These are phyloP conservation scores for Didymella keratinophila DNA, from an alignment of 2,329 filamentous ascomycete species.

Conservation along the genomic window DNA sequence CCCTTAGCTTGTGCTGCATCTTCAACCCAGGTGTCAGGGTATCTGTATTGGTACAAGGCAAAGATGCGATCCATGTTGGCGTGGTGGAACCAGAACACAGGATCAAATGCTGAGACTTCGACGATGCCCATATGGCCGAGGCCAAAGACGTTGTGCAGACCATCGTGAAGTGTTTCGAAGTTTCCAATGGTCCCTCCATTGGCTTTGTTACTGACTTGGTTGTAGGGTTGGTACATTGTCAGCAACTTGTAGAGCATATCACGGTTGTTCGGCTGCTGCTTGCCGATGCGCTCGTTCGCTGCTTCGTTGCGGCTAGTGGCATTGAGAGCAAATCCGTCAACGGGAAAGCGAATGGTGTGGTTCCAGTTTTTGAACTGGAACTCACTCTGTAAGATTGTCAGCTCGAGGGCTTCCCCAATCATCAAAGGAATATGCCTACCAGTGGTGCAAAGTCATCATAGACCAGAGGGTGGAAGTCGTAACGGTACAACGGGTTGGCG, in stretches of 20 bases:
- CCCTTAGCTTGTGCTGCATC: slow-evolving; percentile 31
- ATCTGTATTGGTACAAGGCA: slow-evolving; percentile 30
- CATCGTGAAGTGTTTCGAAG: slow-evolving; percentile 44
- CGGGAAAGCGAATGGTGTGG: slow-evolving; percentile 40
- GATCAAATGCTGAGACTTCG: slow-evolving; percentile 44
- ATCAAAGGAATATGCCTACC: slow-evolving; percentile 23
- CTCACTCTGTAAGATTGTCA: slow-evolving; percentile 27
- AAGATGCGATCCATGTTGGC: slow-evolving; percentile 18
- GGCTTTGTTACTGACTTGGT: slow-evolving; percentile 43
- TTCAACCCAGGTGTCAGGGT: slow-evolving; percentile 46
- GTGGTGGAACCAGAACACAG: slow-evolving; percentile 47
- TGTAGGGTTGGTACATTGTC: slow-evolving; percentile 43
- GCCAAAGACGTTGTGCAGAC: slow-evolving; percentile 42
- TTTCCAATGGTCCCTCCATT: slow-evolving; percentile 44
- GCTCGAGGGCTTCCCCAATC: not conserved
- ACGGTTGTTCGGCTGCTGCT: slow-evolving; percentile 41
- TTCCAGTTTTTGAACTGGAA: slow-evolving; percentile 46
- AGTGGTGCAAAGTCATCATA: slow-evolving; percentile 39
- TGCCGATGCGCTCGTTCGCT: slow-evolving; percentile 35
- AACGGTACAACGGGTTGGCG: slow-evolving; percentile 40
- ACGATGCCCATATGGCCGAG: slow-evolving; percentile 55
- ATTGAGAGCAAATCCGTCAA: slow-evolving; percentile 31
- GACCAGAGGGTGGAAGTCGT: slow-evolving; percentile 42
- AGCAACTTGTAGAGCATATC: slow-evolving; percentile 45
- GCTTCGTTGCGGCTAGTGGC: slow-evolving; percentile 42